These are phyloP conservation scores for Sarocladium oryzae DNA, from an alignment of 2,329 filamentous ascomycete species.

Conservation along the genomic window DNA sequence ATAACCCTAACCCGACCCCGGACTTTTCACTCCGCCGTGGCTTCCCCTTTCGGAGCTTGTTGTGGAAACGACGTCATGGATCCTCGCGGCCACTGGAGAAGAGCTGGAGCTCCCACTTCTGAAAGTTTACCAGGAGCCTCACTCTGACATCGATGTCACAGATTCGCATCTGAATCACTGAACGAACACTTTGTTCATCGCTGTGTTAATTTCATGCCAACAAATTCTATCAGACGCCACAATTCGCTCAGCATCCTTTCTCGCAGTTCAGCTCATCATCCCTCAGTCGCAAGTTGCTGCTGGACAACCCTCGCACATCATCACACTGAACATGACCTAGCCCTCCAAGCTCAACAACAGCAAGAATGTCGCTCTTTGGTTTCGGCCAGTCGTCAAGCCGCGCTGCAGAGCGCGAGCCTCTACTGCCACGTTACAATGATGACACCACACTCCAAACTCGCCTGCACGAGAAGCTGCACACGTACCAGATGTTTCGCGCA, in stretches of 20 bases:
- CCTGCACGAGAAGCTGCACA: conserved; percentile 84
- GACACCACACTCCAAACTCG: conserved; percentile 71
- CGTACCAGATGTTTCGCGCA: conserved; percentile 85
- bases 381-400: conserved; percentile 31
- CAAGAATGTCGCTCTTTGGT: conserved; percentile 55
- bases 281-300: background rate
- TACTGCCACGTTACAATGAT: conserved; percentile 77
- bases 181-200: too few species aligned
- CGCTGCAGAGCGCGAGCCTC: conserved; percentile 63
- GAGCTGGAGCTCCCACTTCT: too few species aligned
- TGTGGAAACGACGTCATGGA: too few species aligned
- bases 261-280: background rate
- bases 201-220: too few species aligned
- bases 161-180: too few species aligned
- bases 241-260: background rate
- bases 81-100: too few species aligned
- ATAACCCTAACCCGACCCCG: too few species aligned
- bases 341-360: conserved; percentile 29
- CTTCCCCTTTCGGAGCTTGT: too few species aligned
- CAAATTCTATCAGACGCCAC: too few species aligned
- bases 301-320: background rate
- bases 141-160: too few species aligned
- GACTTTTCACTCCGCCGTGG: too few species aligned
- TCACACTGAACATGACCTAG: background rate
- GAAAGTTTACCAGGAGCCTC: too few species aligned